Base-by-base conservation (phyloP, 2,329 filamentous ascomycete genomes). In the Cercospora sojina region DNA sequence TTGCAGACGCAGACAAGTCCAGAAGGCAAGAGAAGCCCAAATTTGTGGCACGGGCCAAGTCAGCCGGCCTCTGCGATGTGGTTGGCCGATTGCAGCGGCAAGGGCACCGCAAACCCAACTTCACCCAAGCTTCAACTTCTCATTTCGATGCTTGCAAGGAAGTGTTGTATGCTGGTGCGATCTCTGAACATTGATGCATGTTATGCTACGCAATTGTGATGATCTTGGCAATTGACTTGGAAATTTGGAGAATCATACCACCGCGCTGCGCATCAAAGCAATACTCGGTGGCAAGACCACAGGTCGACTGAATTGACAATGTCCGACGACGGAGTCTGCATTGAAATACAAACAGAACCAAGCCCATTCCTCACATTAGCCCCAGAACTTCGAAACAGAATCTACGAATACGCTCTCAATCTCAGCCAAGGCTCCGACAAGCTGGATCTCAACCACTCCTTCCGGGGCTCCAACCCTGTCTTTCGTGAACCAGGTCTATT, bases 381-480 rank as follows among this genome's bases (percentile, higher is more conserved):
- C 3, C 59, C 64, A 27, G 66, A 70, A 41, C 56, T 70, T 7
- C 59, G 64, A 10, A 68, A 70, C 32, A 59, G 55, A 31, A 62
- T 68, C 31, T 70, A 67, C 68, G 58, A 68, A 29, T 64, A 68
- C 57, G 64, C 64, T n/a, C 59, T 61, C 18, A 57, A 38, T 6
- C 29, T 18, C 8, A 63, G 53, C 16, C 27, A 60, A 9, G 31
- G 29, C 27, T 7, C 61, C 31, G 58, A 56, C 13, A 47, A 60
- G 31, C 56, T 68, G 23, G 60, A 63, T 29, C 60, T 63, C 18
- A 63, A 63, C 49, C 47, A 56, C 47, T 56, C 49, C 23, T 63
- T 63, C 49, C 47, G 20, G 2, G 49, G 60, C 35, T 63, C 60
- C 9, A 62, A 62, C 25, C 51, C 29, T n/a, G 29, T 62, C 4